Base-by-base conservation (phyloP, 2,329 filamentous ascomycete species). In the Sporothrix globosa region DNA sequence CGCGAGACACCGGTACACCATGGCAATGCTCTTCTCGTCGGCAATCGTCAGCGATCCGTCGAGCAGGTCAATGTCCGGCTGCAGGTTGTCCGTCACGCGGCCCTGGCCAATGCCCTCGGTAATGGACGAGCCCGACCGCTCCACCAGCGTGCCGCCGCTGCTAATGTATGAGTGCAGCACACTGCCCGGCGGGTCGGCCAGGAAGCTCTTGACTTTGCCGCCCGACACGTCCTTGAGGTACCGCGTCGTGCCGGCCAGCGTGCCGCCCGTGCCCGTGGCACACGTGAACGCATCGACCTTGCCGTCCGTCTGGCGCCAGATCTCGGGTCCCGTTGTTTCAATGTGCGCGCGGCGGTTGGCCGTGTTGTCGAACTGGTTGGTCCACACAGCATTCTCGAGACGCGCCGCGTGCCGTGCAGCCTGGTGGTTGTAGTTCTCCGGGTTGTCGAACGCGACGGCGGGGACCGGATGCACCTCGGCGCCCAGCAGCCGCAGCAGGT, bases 91-190 rank as follows among this genome's bases (percentile, higher is more conserved):
- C n/a, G 96, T 99, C 67, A 99, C 88, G 68, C 96, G 91, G 50
- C 96, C 96, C 83, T 98, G 96, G 24, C 96, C 96, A 77, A 99
- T 99, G 30, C 96, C 96, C 82, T 99, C 96, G 2, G 96, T 99
- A 81, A 99, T 98, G 77, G 91, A 96, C 69, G 91, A 90, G 11
- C 96, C 96, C 2, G 84, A 83, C 67, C 96, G 87, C 78, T 97
- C 95, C n/a, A 84, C 83, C 69, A 98, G 84, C 78, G 91, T 91
- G 52, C 94, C 94, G 14, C 93, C 93, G 19, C 91, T 94, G 72
- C 88, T 86, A 75, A 99, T 91, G 83, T 97, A 98, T 72, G 91
- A 93, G 83, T 97, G 93, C 77, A 99, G 87, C 54, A 98, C 94
- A 75, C 90, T 94, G 72, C 96, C 96, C 0, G 96, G 96, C 2